Evolutionary conservation across 2,329 filamentous ascomycete species (phyloP).

Genomic region (Penicillium sclerotiorum): DNA sequence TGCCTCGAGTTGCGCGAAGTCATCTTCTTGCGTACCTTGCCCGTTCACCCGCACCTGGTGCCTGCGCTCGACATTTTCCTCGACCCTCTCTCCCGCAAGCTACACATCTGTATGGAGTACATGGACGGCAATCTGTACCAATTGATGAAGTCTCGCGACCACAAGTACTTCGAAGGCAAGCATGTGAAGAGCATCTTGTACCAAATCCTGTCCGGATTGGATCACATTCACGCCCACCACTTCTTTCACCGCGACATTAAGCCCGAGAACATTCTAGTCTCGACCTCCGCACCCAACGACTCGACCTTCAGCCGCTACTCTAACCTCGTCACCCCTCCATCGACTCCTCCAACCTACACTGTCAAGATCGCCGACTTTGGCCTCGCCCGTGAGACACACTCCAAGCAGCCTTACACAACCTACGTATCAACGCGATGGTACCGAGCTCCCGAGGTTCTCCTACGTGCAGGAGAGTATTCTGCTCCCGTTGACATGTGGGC

Average conservation of each 20-base stretch:
- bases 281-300: conserved; percentile 82
- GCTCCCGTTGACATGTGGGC: conserved; percentile 99
- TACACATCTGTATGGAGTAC: conserved; percentile 98
- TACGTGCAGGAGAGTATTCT: conserved; percentile 94
- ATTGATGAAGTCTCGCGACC: conserved; percentile 96
- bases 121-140: conserved; percentile 99
- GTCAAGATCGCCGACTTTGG: conserved; percentile 99
- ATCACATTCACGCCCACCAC: conserved; percentile 94
- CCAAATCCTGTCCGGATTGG: conserved; percentile 93
- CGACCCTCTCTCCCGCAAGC: conserved; percentile 91
- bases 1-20: conserved; percentile 95
- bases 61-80: conserved; percentile 97
- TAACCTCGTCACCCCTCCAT: conserved; percentile 87
- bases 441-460: conserved; percentile 85
- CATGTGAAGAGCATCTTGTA: conserved; percentile 98
- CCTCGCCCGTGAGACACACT: conserved; percentile 94
- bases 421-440: conserved; percentile 99
- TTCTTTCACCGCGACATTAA: conserved; percentile 99
- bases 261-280: conserved; percentile 97
- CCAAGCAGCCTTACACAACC: conserved; percentile 93
- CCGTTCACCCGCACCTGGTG: conserved; percentile 87
- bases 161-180: conserved; percentile 85
- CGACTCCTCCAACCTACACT: conserved; percentile 88
- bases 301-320: conserved; percentile 94
- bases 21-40: conserved; percentile 89